Base-by-base conservation (phyloP, 1,284 basidiomycete genomes). In the Polyporus tsugae region DNA sequence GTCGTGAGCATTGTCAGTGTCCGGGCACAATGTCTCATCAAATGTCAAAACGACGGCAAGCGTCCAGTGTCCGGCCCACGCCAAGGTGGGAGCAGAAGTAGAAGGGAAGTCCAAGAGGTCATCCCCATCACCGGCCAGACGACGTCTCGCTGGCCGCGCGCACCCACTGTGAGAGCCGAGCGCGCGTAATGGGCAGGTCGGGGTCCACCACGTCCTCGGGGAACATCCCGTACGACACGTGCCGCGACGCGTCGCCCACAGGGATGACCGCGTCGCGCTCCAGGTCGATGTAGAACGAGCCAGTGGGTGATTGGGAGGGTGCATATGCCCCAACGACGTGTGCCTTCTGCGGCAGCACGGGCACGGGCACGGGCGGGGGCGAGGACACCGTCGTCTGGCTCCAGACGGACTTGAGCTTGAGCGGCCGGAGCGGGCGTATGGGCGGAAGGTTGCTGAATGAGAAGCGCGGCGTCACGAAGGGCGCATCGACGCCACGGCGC, bases 151-250 rank as follows among this genome's bases (percentile, higher is more conserved):
- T 66, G 70, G 86, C 83, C 7, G 89, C 89, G 25, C 80, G 81
- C 55, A 90, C 79, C 90, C 90, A 91, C 73, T 87, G 78, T 6
- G 86, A 87, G 58, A 81, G 77, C 39, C 79, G 78, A 41, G 86
- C 83, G 64, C 83, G 80, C 25, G 87, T 85, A 64, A 91, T 86
- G 6, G 89, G 88, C 69, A 83, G 74, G 75, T 91, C 86, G 39
- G 85, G 81, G 73, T 91, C 80, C 3, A 78, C 73, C 49, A 84
- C 78, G 64, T 75, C 78, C 62, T 77, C 78, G 22, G 87, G 84
- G 76, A 89, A 76, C 67, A 77, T 73, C 38, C 73, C 74, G 65
- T 78, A 78, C 55, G 77, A 78, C n/a, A 72, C 41, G 15, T 64
- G 73, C 62, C 68, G 72, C 65, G 62, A 63, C 22, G 68, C 66